These are phyloP conservation scores for Hanseniaspora lachancei DNA, from an alignment of 805 yeast species.

Conservation along the genomic window DNA sequence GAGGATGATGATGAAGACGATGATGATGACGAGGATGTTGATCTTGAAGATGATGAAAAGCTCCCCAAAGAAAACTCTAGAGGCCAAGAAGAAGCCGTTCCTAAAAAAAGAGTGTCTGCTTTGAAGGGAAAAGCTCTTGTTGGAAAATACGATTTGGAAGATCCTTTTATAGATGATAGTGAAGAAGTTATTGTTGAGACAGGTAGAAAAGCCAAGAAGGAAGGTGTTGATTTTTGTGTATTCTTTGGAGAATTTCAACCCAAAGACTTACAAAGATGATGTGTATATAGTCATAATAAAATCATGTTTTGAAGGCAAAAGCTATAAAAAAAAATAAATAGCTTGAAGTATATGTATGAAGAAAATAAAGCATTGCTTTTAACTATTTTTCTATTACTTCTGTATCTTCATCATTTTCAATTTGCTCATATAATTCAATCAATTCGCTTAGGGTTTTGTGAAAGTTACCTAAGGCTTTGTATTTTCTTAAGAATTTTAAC, in stretches of 20 bases:
- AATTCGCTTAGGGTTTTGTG: background rate
- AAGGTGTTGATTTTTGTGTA: conserved; percentile 91
- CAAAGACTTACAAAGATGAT: conserved; percentile 31
- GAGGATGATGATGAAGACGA: background rate
- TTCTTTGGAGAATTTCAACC: conserved; percentile 74
- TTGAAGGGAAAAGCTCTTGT: conserved; percentile 51
- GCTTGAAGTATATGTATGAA: conserved; percentile 11
- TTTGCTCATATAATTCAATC: conserved; percentile 1
- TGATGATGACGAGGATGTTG: conserved; percentile 10
- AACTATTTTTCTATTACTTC: background rate
- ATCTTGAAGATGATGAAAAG: conserved; percentile 8
- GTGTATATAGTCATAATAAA: conserved; percentile 7
- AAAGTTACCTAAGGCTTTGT: conserved; percentile 1
- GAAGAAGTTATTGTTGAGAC: conserved; percentile 80
- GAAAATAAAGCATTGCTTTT: conserved; percentile 18
- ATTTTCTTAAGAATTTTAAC: conserved; percentile 4
- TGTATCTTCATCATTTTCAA: background rate
- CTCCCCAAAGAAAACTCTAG: conserved; percentile 14
- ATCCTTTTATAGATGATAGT: conserved; percentile 92
- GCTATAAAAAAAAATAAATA: no score
- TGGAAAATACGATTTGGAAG: conserved; percentile 83
- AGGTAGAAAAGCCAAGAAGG: conserved; percentile 56
- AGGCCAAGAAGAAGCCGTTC: conserved; percentile 26
- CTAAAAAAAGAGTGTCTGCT: conserved; percentile 22
- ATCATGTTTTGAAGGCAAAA: no score